These are phyloP conservation scores for Pichia paraexigua DNA, from an alignment of 805 yeast genomes.

Conservation along the genomic window DNA sequence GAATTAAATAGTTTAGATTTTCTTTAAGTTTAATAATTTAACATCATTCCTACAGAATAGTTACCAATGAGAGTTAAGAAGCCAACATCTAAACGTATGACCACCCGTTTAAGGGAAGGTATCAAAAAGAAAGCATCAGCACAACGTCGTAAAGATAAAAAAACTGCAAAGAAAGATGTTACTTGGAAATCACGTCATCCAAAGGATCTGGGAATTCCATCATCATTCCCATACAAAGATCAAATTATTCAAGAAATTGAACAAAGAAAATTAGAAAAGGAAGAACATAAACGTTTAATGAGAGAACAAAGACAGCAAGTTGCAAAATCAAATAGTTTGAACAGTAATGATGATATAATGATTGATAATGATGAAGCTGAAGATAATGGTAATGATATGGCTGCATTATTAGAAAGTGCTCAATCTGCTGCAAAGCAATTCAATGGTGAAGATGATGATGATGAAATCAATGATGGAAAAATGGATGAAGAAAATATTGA, in stretches of 20 bases:
- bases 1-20: not conserved
- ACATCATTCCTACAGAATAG: not conserved
- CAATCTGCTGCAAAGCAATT: constrained; percentile 76
- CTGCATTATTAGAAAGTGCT: constrained; percentile 86
- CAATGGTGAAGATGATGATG: constrained; percentile 45
- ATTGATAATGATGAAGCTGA: constrained; percentile 30
- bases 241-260: constrained; percentile 68
- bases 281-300: constrained; percentile 44
- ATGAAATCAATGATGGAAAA: constrained; percentile 30
- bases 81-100: constrained; percentile 77
- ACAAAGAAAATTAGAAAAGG: constrained; percentile 45
- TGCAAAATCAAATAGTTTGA: not conserved
- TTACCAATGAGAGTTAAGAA: constrained; percentile 31
- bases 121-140: constrained; percentile 94
- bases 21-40: not conserved
- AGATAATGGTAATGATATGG: constrained; percentile 41
- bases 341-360: constrained; percentile 24
- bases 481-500: constrained; percentile 42
- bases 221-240: constrained; percentile 91
- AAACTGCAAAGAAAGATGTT: constrained; percentile 75
- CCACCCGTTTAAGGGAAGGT: constrained; percentile 94
- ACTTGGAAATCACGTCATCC: constrained; percentile 85
- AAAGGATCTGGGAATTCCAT: constrained; percentile 93
- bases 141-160: constrained; percentile 76
- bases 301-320: constrained; percentile 40